Base-by-base conservation (phyloP, 257 asterid species). In the Rehmannia glutinosa region DNA sequence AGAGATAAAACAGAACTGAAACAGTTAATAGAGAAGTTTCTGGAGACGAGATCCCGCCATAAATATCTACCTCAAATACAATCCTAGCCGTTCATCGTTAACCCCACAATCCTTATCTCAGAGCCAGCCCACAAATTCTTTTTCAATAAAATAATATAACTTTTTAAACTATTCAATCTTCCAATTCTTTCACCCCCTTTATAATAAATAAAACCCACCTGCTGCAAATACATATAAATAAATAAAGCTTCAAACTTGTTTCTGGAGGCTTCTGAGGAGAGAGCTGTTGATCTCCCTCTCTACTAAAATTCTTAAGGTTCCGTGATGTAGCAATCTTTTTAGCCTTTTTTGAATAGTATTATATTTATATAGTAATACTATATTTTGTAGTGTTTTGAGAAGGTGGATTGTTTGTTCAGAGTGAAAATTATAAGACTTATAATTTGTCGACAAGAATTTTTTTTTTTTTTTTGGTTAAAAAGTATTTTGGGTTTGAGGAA, bases 391-490 rank as follows among this genome's bases (percentile, higher is more conserved):
- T 45, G 13, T 38, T 12, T 38, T 38, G 45, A 38, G 20, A 50
- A n/a, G n/a, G n/a, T n/a, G n/a, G n/a, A n/a, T n/a, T n/a, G n/a
- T n/a, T n/a, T n/a, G n/a, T n/a, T n/a, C n/a, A n/a, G n/a, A n/a
- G n/a, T n/a, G n/a, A n/a, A n/a, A 66, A 27, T 23, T 27, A 16
- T 17, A 1, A 0, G 32, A 53, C n/a, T 33, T 57, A 28, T 21
- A 82, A 85, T 81, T 82, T 42, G 93, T 77, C 82, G 91, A 82
- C 83, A 77, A 80, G 63, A 83, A 20, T 70, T 23, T 73, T 47
- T 65, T 30, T 77, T 63, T 83, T 30, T 71, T 32, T 69, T 30
- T 60, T 23, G 21, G 15, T 59, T 23, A 17, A 41, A 39, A 4
- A 15, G 4, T 16, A 55, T 57, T 53, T 17, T 24, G 64, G 66